phyloP scores from a whole-genome alignment of 345 rosid genomes.

The Viola odorata region DNA sequence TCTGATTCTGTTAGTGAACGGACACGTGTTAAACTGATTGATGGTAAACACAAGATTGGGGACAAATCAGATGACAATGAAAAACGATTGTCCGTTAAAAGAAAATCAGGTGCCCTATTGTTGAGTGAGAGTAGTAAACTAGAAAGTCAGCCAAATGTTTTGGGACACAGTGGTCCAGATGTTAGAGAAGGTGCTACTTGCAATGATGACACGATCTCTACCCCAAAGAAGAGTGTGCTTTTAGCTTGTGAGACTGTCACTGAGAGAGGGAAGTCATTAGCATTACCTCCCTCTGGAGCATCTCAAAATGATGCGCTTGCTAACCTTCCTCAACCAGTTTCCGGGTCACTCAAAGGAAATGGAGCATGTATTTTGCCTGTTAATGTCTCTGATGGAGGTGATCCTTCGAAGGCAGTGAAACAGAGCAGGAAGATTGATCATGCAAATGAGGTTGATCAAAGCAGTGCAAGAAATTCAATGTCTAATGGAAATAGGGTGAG shows the following conservation, averaged over 20 bases:
- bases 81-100: conserved; percentile 39
- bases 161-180: conserved; percentile 35
- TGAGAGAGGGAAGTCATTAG: conserved; percentile 34
- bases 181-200: conserved; percentile 33
- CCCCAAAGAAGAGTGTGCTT: conserved; percentile 36
- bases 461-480: conserved; percentile 35
- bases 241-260: conserved; percentile 35
- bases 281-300: conserved; percentile 41
- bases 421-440: conserved; percentile 39
- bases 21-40: conserved; percentile 31
- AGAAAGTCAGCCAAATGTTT: conserved; percentile 26
- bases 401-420: conserved; percentile 32
- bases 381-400: conserved; percentile 31
- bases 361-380: conserved; percentile 20
- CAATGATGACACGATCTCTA: conserved; percentile 30
- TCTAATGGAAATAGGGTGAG: conserved; percentile 48
- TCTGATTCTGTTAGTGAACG: conserved; percentile 36
- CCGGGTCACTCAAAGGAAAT: conserved; percentile 34
- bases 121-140: conserved; percentile 37
- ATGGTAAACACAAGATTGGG: conserved; percentile 35
- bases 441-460: conserved; percentile 43
- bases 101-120: conserved; percentile 20
- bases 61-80: conserved; percentile 36
- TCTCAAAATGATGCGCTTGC: conserved; percentile 35
- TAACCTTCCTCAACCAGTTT: conserved; percentile 17